Evolutionary conservation across 2,329 filamentous ascomycete genomes (phyloP).

Genomic region (Atkinsonella hypoxylon): DNA sequence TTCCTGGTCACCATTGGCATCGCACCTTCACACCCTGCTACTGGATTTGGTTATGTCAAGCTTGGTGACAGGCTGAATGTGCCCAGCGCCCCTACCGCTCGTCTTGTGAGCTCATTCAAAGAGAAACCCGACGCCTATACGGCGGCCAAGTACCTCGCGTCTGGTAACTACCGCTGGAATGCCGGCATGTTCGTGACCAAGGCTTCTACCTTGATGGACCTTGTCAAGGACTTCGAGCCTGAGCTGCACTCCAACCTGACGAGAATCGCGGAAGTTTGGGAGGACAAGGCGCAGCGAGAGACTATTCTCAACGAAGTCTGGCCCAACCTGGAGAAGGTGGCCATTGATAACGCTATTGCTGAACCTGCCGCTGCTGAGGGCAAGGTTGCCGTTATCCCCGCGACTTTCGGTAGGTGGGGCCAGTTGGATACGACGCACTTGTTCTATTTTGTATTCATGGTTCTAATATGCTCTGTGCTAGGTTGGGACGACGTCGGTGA

Average conservation of each 20-base stretch:
- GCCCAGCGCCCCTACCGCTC: conserved; percentile 11
- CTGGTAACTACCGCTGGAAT: conserved; percentile 17
- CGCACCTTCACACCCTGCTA: conserved; percentile 16
- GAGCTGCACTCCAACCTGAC: conserved; percentile 12
- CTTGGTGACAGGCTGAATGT: conserved; percentile 13
- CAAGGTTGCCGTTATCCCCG: conserved; percentile 16
- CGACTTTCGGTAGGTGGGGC: conserved; percentile 12
- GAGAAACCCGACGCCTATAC: conserved; percentile 17
- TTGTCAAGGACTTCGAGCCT: conserved; percentile 14
- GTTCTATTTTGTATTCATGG: background rate
- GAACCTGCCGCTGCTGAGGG: conserved; percentile 15
- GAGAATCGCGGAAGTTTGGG: conserved; percentile 14
- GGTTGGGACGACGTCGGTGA: conserved; percentile 18
- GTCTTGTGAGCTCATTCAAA: conserved; percentile 15
- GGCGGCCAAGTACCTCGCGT: conserved; percentile 15
- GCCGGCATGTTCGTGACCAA: conserved; percentile 17
- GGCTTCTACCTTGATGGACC: conserved; percentile 15
- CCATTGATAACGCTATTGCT: conserved; percentile 17
- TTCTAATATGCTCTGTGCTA: conserved; percentile 4
- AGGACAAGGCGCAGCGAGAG: conserved; percentile 12
- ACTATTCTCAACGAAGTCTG: conserved; percentile 14
- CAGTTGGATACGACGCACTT: too few species aligned
- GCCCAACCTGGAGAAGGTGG: conserved; percentile 14
- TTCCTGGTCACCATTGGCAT: conserved; percentile 17
- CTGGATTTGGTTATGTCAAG: conserved; percentile 16